These are phyloP conservation scores for Aspergillus funiculosus DNA, from an alignment of 495 filamentous ascomycete genomes.

Conservation along the genomic window DNA sequence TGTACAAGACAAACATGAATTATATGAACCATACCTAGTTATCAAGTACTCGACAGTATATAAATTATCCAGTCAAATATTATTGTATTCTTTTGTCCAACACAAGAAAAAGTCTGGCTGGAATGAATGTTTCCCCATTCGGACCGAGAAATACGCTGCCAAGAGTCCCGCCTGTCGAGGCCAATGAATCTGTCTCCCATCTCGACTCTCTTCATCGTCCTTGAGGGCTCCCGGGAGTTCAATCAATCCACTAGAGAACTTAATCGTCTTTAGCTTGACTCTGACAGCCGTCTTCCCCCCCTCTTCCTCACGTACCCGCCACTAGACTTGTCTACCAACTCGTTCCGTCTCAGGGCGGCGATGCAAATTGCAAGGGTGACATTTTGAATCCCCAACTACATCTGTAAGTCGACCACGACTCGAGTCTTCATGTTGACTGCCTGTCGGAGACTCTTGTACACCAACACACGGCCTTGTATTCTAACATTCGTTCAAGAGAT, in stretches of 20 bases:
- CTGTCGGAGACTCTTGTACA: no score
- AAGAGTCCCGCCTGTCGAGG: constrained; percentile 4
- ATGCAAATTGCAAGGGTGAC: constrained; percentile 11
- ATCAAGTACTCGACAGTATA: no score
- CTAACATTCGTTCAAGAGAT: constrained; percentile 11
- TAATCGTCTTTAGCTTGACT: constrained; percentile 1
- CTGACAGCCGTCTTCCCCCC: no score
- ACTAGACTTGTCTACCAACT: not conserved
- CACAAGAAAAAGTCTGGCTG: no score
- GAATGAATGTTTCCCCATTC: constrained; percentile 2
- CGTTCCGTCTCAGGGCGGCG: constrained; percentile 1
- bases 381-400: not conserved
- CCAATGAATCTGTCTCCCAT: not conserved
- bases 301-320: not conserved
- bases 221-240: not conserved
- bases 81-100: no score
- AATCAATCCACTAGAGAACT: not conserved
- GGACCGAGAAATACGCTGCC: not conserved
- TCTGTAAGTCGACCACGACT: constrained; percentile 8
- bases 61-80: no score
- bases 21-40: no score
- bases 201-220: constrained; percentile 4
- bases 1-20: no score
- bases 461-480: no score
- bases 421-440: no score